Evolutionary conservation across 2,329 filamentous ascomycete species (phyloP).

Genomic region (Clonostachys sp.): DNA sequence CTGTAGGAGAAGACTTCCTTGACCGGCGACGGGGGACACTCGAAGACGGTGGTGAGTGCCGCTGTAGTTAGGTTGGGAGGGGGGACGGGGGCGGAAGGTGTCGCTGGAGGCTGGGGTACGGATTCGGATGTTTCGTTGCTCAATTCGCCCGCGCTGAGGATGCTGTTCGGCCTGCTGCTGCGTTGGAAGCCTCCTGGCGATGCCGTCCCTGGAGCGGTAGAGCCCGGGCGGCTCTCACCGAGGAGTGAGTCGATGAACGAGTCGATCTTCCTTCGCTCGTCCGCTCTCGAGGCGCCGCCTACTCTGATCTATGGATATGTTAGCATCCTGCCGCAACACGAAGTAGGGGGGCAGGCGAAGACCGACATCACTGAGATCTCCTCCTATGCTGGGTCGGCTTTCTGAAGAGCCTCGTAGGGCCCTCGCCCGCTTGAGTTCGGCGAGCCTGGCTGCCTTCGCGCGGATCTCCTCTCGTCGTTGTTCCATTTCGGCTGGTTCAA

Average conservation of each 20-base stretch:
- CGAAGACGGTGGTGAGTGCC: conserved; percentile 72
- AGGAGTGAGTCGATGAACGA: conserved; percentile 80
- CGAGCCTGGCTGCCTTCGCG: conserved; percentile 94
- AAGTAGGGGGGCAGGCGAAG: conserved; percentile 5
- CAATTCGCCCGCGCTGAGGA: conserved; percentile 75
- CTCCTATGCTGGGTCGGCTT: conserved; percentile 63
- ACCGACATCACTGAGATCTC: conserved; percentile 67
- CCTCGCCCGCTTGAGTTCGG: conserved; percentile 89
- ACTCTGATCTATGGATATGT: conserved; percentile 43
- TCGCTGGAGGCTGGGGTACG: conserved; percentile 36
- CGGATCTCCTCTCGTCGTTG: conserved; percentile 93
- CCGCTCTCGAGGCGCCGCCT: conserved; percentile 65
- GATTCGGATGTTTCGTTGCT: conserved; percentile 70
- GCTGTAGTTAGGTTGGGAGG: conserved; percentile 71
- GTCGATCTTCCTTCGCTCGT: conserved; percentile 74
- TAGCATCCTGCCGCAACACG: conserved; percentile 2
- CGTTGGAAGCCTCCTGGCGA: conserved; percentile 53
- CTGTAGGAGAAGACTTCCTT: conserved; percentile 93
- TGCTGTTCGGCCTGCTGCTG: conserved; percentile 79
- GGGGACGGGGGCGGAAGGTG: conserved; percentile 21
- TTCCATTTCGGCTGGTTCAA: conserved; percentile 48
- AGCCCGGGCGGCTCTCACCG: conserved; percentile 69
- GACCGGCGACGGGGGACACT: conserved; percentile 70
- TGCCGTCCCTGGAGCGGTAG: conserved; percentile 55
- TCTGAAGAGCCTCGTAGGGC: conserved; percentile 78